Evolutionary conservation across 2,329 filamentous ascomycete species (phyloP).

Genomic region (Conoideocrella luteorostrata): DNA sequence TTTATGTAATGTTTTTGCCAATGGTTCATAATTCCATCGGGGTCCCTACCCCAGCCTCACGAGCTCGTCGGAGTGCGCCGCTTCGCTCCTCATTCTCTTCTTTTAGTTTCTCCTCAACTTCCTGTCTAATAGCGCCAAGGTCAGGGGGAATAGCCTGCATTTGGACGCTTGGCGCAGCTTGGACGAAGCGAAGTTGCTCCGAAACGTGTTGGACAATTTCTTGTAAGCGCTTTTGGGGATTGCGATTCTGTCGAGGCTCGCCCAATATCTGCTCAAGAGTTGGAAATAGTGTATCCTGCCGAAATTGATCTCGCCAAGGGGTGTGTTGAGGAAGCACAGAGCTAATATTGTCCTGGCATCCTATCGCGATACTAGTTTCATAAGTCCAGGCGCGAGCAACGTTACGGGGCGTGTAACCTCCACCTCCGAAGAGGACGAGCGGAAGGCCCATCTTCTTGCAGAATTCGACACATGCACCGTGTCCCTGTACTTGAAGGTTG

Average conservation of each 20-base stretch:
- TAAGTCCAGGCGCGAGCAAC: conserved; percentile 96
- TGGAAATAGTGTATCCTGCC: conserved; percentile 81
- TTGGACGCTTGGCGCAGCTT: conserved; percentile 80
- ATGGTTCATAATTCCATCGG: conserved; percentile 44
- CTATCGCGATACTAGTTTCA: conserved; percentile 86
- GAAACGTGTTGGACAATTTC: conserved; percentile 71
- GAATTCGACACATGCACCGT: conserved; percentile 84
- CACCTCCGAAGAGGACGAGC: conserved; percentile 85
- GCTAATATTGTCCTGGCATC: conserved; percentile 62
- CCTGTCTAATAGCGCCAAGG: conserved; percentile 58
- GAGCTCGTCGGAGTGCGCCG: conserved; percentile 43
- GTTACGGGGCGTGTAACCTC: conserved; percentile 93
- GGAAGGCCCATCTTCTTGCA: conserved; percentile 77
- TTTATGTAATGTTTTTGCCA: no score
- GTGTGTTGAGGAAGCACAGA: conserved; percentile 72
- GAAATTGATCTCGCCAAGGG: conserved; percentile 83
- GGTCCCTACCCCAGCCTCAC: conserved; percentile 51
- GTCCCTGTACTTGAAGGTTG: conserved; percentile 92
- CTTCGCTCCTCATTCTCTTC: conserved; percentile 58
- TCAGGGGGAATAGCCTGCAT: conserved; percentile 75
- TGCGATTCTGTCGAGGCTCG: conserved; percentile 69
- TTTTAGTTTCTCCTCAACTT: conserved; percentile 61
- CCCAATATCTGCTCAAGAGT: conserved; percentile 66
- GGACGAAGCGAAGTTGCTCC: conserved; percentile 81
- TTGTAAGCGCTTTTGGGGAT: conserved; percentile 67